A percentile compares a stretch with the other conserved stretches of the same genome.
phyloP scores from a whole-genome alignment of 805 yeast genomes.

The Wickerhamiella domercqiae region DNA sequence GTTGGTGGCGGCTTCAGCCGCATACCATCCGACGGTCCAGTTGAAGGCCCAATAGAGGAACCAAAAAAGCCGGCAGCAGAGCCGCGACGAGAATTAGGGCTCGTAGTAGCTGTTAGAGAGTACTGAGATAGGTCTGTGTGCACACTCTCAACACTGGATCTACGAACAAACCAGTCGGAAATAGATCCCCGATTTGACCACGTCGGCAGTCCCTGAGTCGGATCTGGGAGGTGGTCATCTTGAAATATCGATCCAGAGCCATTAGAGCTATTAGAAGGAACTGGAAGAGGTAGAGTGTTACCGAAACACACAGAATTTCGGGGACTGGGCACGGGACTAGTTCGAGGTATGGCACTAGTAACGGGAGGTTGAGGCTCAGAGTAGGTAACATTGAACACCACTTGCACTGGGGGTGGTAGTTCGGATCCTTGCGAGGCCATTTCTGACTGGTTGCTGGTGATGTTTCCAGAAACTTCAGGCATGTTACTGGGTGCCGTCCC shows the following conservation, averaged over 20 bases:
- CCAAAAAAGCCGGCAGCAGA: too few relatives aligned
- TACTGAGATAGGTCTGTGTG: conserved; percentile 10
- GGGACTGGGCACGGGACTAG: neutral
- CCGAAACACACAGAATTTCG: neutral
- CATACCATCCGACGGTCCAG: too few relatives aligned
- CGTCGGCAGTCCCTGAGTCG: neutral
- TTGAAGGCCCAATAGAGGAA: too few relatives aligned
- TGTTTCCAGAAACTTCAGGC: too few relatives aligned
- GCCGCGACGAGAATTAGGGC: conserved; percentile 8
- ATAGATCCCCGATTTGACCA: neutral
- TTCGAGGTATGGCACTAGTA: neutral
- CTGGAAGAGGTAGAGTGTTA: neutral
- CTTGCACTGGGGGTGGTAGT: conserved; percentile 14
- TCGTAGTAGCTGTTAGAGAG: conserved; percentile 6
- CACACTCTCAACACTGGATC: neutral
- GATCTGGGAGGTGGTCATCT: neutral
- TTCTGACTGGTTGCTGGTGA: too few relatives aligned
- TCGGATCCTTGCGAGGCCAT: too few relatives aligned
- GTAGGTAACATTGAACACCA: conserved; percentile 11
- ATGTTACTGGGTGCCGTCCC: too few relatives aligned
- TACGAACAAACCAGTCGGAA: neutral
- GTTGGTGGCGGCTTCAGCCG: too few relatives aligned
- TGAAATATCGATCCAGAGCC: neutral
- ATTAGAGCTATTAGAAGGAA: too few relatives aligned
- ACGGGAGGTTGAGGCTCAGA: conserved; percentile 8